A percentile compares a stretch with the other conserved stretches of the same genome.
phyloP scores from a whole-genome alignment of 75 land plant species.

The Cupressus sempervirens region DNA sequence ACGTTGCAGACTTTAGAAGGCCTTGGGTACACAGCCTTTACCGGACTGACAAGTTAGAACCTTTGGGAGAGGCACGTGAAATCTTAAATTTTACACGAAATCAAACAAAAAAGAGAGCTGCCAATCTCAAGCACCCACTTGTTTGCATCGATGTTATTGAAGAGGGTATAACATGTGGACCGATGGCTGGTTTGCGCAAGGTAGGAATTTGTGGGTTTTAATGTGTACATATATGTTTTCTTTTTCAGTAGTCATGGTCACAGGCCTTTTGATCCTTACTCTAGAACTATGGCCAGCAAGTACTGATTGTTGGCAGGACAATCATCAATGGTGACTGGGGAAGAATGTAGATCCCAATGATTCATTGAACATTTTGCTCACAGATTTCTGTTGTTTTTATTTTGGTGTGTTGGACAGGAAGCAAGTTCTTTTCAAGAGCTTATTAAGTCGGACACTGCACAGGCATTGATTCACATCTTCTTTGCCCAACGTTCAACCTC shows the following conservation, averaged over 20 bases:
- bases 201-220: slow-evolving; percentile 18
- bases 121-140: slow-evolving; percentile 62
- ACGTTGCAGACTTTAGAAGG: slow-evolving; percentile 45
- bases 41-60: slow-evolving; percentile 62
- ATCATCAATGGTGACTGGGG: background rate
- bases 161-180: slow-evolving; percentile 73
- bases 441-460: slow-evolving; percentile 59
- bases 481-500: slow-evolving; percentile 82
- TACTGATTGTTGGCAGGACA: background rate
- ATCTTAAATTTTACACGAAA: slow-evolving; percentile 67
- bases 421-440: slow-evolving; percentile 49
- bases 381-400: slow-evolving; percentile 6
- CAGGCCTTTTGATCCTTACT: background rate
- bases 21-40: slow-evolving; percentile 63
- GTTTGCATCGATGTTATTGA: slow-evolving; percentile 80
- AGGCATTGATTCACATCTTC: slow-evolving; percentile 74
- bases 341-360: background rate
- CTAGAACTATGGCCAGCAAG: background rate
- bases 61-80: slow-evolving; percentile 78
- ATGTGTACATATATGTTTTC: background rate
- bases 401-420: slow-evolving; percentile 45
- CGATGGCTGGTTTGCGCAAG: slow-evolving; percentile 73
- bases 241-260: background rate
- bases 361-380: background rate
- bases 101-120: slow-evolving; percentile 58